Percentiles rank a stretch among this genome's conserved stretches.
Evolutionary conservation across 495 filamentous ascomycete genomes (phyloP).

Genomic region (Neurospora discreta): DNA sequence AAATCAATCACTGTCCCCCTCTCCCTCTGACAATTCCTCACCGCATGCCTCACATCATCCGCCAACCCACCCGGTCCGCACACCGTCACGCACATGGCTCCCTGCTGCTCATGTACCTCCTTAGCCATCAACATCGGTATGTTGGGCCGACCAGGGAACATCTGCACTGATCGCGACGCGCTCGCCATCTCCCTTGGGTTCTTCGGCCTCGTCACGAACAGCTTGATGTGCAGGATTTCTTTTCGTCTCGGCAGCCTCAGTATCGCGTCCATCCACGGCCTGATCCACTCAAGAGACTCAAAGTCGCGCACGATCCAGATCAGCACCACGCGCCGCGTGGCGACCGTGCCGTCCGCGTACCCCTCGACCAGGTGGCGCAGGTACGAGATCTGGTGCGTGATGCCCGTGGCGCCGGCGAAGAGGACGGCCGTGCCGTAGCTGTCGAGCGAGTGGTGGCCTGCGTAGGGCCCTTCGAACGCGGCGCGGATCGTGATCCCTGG

Average conservation of each 20-base stretch:
- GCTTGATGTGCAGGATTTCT: constrained; percentile 68
- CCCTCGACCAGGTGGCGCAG: constrained; percentile 67
- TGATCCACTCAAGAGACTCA: constrained; percentile 84
- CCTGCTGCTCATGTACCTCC: constrained; percentile 66
- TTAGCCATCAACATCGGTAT: constrained; percentile 62
- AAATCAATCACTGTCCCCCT: constrained; percentile 58
- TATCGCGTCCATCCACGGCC: constrained; percentile 85
- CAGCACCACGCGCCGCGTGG: constrained; percentile 68
- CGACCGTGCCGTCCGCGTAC: constrained; percentile 60
- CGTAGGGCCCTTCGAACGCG: constrained; percentile 78
- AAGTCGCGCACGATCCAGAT: constrained; percentile 87
- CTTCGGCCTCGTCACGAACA: constrained; percentile 79
- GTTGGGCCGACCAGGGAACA: constrained; percentile 81
- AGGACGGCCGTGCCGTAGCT: constrained; percentile 86
- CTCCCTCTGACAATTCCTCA: constrained; percentile 50
- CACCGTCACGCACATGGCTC: constrained; percentile 82
- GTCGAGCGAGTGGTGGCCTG: constrained; percentile 66
- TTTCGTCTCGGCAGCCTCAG: constrained; percentile 65
- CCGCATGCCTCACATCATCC: constrained; percentile 71
- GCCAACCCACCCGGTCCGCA: constrained; percentile 77
- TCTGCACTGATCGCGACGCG: constrained; percentile 65
- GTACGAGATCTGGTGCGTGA: constrained; percentile 90
- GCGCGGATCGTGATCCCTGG: constrained; percentile 27
- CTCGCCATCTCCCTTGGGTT: constrained; percentile 60
- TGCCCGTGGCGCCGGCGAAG: constrained; percentile 85